Evolutionary conservation across 2,329 filamentous ascomycete species (phyloP), one percentile per base, ranked within the genome.

Genomic region (Diaporthe destruens): DNA sequence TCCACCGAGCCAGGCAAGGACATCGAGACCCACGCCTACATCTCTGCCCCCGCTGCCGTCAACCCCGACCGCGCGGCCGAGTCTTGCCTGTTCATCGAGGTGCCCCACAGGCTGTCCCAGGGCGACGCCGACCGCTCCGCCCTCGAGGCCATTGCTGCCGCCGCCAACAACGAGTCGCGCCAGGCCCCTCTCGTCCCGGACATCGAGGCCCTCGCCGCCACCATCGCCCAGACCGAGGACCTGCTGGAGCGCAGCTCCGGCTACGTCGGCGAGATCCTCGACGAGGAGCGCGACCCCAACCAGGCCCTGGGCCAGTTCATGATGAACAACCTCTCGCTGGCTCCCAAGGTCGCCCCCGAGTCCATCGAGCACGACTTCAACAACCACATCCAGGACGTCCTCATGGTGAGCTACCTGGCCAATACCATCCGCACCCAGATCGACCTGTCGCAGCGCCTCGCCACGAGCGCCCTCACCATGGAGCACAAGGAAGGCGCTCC

Each of bases 351-450:
- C 74, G 94, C 98, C 79, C 87, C 92, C 49, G 89, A 91, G 75
- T 93, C 97, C 82, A 95, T 99, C 81, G 96, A 99, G 88, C 90
- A 93, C 81, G 95, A 98, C 87, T 99, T 99, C 90, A 99, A 99
- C 91, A 98, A 97, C 88, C 96, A 99, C 87, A 95, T 99, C 84
- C 96, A 99, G 87, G 96, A 99, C 83, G 95, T 99, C 74, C 91
- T 99, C 77, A 95, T 98, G 83, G 95, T 99, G 79, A 97, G 95
- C 77, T 99, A 99, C 87, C 90, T 99, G 76, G 95, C 96, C 82
- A 99, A 98, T 89, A 98, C 95, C 77, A 98, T 98, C 85, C 94
- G 96, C 84, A 98, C 96, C 78, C 96, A 99, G 87, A 98, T 99
- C 86, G 96, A 98, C 81, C 91, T 99, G 73, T 97, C 95, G 76